These are phyloP conservation scores for Tympanopsis confertula DNA, from an alignment of 2,329 filamentous ascomycete species.

Conservation along the genomic window DNA sequence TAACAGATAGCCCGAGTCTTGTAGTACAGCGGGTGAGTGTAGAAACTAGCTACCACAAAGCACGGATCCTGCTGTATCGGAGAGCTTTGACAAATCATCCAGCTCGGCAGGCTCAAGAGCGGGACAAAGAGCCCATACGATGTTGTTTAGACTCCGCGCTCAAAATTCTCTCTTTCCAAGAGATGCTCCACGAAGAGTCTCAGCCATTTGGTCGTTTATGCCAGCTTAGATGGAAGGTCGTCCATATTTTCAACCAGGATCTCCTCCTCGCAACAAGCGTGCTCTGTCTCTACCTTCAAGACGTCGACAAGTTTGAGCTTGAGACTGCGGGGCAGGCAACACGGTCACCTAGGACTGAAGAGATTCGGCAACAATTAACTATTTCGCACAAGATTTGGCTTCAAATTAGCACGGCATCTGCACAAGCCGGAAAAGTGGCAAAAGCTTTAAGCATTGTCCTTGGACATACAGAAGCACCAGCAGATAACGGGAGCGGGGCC, in stretches of 20 bases:
- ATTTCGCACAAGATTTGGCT: conserved; percentile 14
- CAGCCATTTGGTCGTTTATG: conserved; percentile 13
- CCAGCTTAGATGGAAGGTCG: conserved; percentile 13
- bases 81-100: conserved; percentile 11
- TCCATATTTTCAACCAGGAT: conserved; percentile 13
- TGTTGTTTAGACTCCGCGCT: conserved; percentile 13
- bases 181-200: conserved; percentile 14
- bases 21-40: conserved; percentile 12
- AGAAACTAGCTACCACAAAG: conserved; percentile 13
- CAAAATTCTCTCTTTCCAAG: conserved; percentile 13
- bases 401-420: conserved; percentile 12
- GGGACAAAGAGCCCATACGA: conserved; percentile 10
- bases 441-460: conserved; percentile 15
- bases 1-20: conserved; percentile 13
- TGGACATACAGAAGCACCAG: conserved; percentile 11
- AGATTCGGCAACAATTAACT: conserved; percentile 12
- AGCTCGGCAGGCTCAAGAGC: conserved; percentile 9
- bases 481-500: conserved; percentile 8
- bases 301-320: conserved; percentile 11
- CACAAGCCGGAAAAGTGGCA: conserved; percentile 13
- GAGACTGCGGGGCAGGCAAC: conserved; percentile 10
- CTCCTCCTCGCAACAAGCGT: conserved; percentile 13
- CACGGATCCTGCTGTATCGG: conserved; percentile 12
- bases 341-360: conserved; percentile 10
- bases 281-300: conserved; percentile 14